These are phyloP conservation scores for Casuarina cunninghamiana DNA, from an alignment of 306 rosid genomes.

Conservation along the genomic window DNA sequence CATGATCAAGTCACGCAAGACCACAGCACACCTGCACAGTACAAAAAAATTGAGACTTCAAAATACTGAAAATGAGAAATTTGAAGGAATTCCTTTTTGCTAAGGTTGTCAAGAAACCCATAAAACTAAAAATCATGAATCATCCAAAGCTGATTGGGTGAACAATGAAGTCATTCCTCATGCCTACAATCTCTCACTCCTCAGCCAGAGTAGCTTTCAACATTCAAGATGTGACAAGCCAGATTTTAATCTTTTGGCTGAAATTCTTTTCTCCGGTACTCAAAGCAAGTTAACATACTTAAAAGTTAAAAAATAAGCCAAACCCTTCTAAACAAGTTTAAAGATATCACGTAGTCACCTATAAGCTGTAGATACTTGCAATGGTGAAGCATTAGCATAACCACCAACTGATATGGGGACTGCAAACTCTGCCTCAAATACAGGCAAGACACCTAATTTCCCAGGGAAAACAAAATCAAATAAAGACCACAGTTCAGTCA, in stretches of 20 bases:
- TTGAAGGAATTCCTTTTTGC: not conserved
- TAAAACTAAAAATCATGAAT: not conserved
- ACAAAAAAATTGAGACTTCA: constrained; percentile 21
- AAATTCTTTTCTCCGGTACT: not conserved
- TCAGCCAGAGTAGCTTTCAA: not conserved
- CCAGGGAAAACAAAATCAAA: constrained; percentile 99
- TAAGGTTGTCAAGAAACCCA: not conserved
- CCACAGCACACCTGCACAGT: constrained; percentile 87
- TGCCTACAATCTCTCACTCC: not conserved
- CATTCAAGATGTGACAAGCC: not conserved
- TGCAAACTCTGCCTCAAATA: constrained; percentile 96
- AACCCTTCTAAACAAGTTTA: not conserved
- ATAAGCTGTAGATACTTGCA: constrained; percentile 98
- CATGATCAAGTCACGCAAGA: constrained; percentile 93
- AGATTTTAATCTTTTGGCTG: not conserved
- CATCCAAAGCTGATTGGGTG: not conserved
- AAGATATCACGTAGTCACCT: constrained; percentile 44
- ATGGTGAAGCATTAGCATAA: constrained; percentile 95
- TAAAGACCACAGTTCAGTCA: constrained; percentile 93
- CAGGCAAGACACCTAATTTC: constrained; percentile 95
- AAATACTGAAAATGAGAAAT: constrained; percentile 11
- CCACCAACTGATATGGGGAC: constrained; percentile 98
- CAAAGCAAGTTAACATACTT: not conserved
- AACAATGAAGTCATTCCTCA: not conserved
- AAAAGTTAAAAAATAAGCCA: not conserved